Base-by-base conservation (phyloP, 768 basidiomycete genomes). In the Xerocomellus dryophilus region DNA sequence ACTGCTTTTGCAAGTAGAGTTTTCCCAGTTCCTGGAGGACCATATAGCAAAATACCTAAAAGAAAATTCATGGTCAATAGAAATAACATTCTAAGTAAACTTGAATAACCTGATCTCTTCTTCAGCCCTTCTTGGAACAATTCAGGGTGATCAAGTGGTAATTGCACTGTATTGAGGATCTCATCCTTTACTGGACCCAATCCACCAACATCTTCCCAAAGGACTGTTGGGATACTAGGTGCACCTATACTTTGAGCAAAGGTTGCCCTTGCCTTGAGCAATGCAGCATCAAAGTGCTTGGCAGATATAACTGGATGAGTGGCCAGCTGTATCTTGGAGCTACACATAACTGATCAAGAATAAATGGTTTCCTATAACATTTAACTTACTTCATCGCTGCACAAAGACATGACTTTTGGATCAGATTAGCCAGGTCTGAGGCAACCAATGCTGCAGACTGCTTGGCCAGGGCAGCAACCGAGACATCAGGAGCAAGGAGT, bases 201-300 rank as follows among this genome's bases (percentile, higher is more conserved):
- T 5, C 97, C 97, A 25, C 97, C 97, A 12, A 99, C 88, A 67
- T 99, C 97, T 68, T 98, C 93, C 97, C 97, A 99, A 0, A 88
- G 81, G 1, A 99, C 94, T 58, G 80, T 88, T 1, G 97, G 97
- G 34, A 99, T 99, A 61, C 89, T 94, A 0, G 97, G 97, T 23
- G 93, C 93, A n/a, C 95, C 96, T 55, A 98, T 96, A 64, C 81
- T 92, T 66, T 94, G 91, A 8, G 91, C 88, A 69, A 95, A 95
- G 0, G 88, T 81, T 10, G 81, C 73, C 50, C 93, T 77, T 12
- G 89, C 88, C 56, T 84, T 81, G 12, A 78, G 76, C 18, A 98
- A 76, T 0, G 92, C 93, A 15, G 60, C 52, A 4, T 86, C 80
- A 61, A 98, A 86, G 65, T 98, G 93, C 39, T 75, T 75, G 0